Percentiles rank a stretch among this genome's conserved stretches.
These are phyloP conservation scores for Erysimum cheiri DNA, from an alignment of 441 rosid species.

Conservation along the genomic window DNA sequence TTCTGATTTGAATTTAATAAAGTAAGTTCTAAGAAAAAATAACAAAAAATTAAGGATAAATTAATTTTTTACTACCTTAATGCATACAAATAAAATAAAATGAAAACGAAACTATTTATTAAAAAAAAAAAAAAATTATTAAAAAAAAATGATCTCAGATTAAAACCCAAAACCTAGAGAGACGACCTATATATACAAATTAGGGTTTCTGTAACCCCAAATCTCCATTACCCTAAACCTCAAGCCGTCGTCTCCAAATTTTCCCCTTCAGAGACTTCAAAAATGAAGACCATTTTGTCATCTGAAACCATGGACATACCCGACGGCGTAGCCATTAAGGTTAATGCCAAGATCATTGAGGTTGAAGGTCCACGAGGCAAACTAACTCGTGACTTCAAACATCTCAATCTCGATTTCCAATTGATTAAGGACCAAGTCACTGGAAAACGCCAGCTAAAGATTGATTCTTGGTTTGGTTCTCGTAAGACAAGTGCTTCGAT, in stretches of 20 bases:
- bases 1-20: too few species aligned
- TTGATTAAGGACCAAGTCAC: conserved; percentile 63
- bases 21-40: too few species aligned
- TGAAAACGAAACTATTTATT: neutral
- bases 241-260: conserved; percentile 21
- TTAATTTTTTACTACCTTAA: too few species aligned
- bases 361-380: conserved; percentile 86
- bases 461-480: conserved; percentile 81
- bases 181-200: conserved; percentile 5
- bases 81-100: too few species aligned
- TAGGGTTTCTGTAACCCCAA: conserved; percentile 7
- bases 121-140: too few species aligned
- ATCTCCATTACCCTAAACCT: neutral
- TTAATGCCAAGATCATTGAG: conserved; percentile 70
- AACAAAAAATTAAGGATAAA: too few species aligned
- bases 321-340: conserved; percentile 68
- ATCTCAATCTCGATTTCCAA: conserved; percentile 80
- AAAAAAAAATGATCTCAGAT: neutral
- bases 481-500: conserved; percentile 81
- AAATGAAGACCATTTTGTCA: conserved; percentile 75
- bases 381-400: conserved; percentile 80
- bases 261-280: conserved; percentile 17
- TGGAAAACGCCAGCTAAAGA: conserved; percentile 66
- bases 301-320: conserved; percentile 87
- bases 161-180: neutral